Evolutionary conservation across 805 yeast species (phyloP), one percentile per base, ranked within the genome.

Genomic region (Clavispora phyllophila): DNA sequence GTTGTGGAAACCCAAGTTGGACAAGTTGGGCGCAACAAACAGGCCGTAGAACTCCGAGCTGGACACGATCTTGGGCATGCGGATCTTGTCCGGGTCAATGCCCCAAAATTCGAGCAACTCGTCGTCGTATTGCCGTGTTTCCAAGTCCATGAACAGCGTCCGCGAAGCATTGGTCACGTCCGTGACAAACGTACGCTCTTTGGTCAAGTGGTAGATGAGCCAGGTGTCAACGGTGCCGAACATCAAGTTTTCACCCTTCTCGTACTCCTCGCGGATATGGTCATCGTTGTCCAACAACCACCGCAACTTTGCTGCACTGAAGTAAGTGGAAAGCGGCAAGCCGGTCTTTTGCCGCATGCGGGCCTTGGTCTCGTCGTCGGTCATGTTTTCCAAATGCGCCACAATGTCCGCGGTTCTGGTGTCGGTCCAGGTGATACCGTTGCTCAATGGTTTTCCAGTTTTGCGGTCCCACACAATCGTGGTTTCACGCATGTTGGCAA

Each of bases 351-450:
- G 70, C 55, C 78, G 73, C 53, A 88, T 70, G 42, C 71, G 72
- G 35, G 75, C 78, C 49, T 85, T 75, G 39, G 72, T 72, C 25
- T 76, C 81, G 35, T 70, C 73, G 20, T 81, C 71, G 20, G 76
- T 72, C 51, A 71, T 70, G 44, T 72, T 67, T 53, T 75, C 76
- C 59, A 84, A 72, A 50, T 80, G 76, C 48, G 77, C 76, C 41
- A 88, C 89, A 38, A 86, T 75, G 15, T 73, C 79, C 9, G 85
- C 67, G 32, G 95, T 91, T 58, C 98, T 78, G 32, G 95, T 86
- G 66, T 90, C 98, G 48, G 91, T 87, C 98, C 98, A 90, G 28
- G 90, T 95, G 61, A 90, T 87, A 57, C 96, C 97, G 60, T 86
- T 83, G 58, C 82, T 76, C 42, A 88, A 76, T 4, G 96, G 95